Evolutionary conservation across 208 protist genomes (phyloP), one percentile per base, ranked within the genome.

Genomic region (Leishmania braziliensis): DNA sequence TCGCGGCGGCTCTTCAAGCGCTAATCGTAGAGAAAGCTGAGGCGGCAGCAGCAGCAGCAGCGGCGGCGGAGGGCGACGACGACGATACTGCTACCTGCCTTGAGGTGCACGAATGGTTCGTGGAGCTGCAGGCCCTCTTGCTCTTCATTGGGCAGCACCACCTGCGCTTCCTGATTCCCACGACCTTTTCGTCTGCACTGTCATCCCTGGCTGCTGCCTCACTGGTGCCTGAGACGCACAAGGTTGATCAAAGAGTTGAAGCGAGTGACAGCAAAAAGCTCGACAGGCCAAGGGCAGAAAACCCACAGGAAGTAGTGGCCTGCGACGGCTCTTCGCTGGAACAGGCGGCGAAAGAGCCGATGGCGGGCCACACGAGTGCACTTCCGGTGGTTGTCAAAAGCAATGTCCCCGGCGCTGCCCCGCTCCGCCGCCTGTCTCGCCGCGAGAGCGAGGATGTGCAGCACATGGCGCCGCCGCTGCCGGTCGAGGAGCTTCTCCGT

Each of bases 401-500:
- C n/a, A 62, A n/a, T 10, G 2, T 3, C 18, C 1, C 51, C 20
- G 2, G 77, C 20, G 8, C 51, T 14, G 51, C 5, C 29, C 60
- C 4, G 36, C 78, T 81, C 14, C 80, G 83, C 6, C 75, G 33
- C 68, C 20, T 88, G 9, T 48, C 23, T 26, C 75, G 76, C 4
- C n/a, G n/a, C 3, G n/a, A 16, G 1, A 36, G 26, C 0, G 90
- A 93, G 74, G 79, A 81, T 0, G 75, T 93, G 9, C 36, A 70
- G 6, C 26, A 88, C 58, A 81, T 90, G 73, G 90, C 81, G 8
- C 80, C 83, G 8, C 83, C 78, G 23, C 81, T 90, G 3, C 62
- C 80, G n/a, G 6, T 26, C 5, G 86, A 85, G 1, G 84, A 86
- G 36, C 79, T 92, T 16, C 76, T 91, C 33, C 78, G 83, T 1